Evolutionary conservation across 768 basidiomycete species (phyloP), one percentile per base, ranked within the genome.

Genomic region (Phanerochaete sordida): DNA sequence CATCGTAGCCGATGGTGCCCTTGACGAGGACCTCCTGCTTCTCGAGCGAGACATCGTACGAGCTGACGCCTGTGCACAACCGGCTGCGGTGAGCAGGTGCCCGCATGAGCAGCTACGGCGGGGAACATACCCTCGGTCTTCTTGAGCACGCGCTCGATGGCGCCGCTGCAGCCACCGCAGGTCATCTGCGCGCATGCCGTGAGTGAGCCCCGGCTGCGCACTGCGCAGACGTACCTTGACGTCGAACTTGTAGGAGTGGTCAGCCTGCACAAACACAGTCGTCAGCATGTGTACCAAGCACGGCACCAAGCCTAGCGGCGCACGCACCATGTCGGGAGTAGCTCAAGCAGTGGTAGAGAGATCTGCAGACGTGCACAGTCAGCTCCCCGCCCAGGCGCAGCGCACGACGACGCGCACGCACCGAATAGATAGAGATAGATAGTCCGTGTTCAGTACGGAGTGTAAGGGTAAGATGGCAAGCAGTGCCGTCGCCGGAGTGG

Each of bases 111-210:
- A 51, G n/a, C n/a, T 31, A 47, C 24, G 48, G 24, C 35, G 24
- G 66, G 68, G 73, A n/a, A 76, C 60, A 72, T 76, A 62, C 79
- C 75, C 60, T 90, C 81, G 4, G 85, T 80, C 74, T 87, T 94
- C 63, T 81, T 76, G 44, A 96, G 79, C 15, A 85, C 93, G 28
- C 90, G 84, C 27, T 75, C 79, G 56, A 96, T 80, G 13, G 93
- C 93, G 16, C 88, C 87, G 30, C 92, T 93, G 77, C 93, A 96
- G 27, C 93, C 93, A 28, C 72, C 69, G 77, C 93, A 96, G 39
- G 89, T 84, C 92, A 95, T 95, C 92, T 93, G 44, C 24, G n/a
- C 44, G 7, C 44, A 13, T 33, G n/a, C 19, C 50, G 61, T 45
- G 6, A 9, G 37, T 24, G 11, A 52, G 56, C 26, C 43, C 21